Conservation (phyloP, 108 stramenopile species). For the Skeletonema menzelii region DNA sequence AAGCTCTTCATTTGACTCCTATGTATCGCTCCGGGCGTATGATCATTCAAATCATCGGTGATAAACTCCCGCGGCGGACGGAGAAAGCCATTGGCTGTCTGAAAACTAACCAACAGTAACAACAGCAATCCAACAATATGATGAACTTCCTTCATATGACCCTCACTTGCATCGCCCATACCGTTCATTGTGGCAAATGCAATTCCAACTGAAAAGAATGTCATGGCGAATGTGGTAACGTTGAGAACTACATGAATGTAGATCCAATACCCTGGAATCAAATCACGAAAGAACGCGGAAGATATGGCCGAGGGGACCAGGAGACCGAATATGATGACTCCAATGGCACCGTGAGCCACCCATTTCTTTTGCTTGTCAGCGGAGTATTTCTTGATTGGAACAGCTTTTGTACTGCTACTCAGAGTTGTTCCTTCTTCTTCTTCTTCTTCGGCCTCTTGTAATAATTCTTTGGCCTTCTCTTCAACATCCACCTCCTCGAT, state of each 20-base stretch:
- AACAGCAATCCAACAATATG: constrained; percentile 52
- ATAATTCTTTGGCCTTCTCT: constrained; percentile 1
- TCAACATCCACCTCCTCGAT: neutral
- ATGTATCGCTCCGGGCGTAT: constrained; percentile 1
- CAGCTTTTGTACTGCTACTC: neutral
- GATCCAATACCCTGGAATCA: constrained; percentile 59
- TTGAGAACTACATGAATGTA: constrained; percentile 65
- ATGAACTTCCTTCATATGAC: constrained; percentile 55
- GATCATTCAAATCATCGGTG: constrained; percentile 10
- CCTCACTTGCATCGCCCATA: constrained; percentile 25
- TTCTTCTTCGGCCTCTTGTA: neutral
- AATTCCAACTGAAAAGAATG: constrained; percentile 35
- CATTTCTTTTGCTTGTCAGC: neutral
- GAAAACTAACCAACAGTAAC: constrained; percentile 43
- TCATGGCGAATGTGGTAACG: constrained; percentile 42
- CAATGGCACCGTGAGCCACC: constrained; percentile 56
- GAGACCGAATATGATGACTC: constrained; percentile 43
- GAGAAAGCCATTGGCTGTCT: constrained; percentile 51
- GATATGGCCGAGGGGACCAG: constrained; percentile 52
- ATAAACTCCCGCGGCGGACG: constrained; percentile 49
- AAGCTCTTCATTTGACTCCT: constrained; percentile 2
- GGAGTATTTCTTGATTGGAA: neutral
- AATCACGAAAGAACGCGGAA: constrained; percentile 52
- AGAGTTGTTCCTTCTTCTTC: neutral
- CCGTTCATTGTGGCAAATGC: constrained; percentile 19